Percentiles rank a stretch among this genome's conserved stretches.
Evolutionary conservation across 2,329 filamentous ascomycete species (phyloP).

Genomic region (Fusarium sp.): DNA sequence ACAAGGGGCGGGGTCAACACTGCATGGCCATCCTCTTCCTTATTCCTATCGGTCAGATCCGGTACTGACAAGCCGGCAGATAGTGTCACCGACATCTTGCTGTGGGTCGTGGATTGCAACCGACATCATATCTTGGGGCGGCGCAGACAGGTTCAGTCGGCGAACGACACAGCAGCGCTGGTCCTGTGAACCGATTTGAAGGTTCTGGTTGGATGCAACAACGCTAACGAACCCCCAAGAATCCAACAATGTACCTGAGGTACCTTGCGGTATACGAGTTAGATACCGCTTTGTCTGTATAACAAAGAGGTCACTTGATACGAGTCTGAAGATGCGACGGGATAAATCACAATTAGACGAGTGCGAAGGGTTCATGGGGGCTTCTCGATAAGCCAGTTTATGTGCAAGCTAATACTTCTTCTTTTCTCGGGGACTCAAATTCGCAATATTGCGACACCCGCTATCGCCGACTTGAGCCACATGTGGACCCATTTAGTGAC

Average conservation of each 20-base stretch:
- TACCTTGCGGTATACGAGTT: slow-evolving; percentile 16
- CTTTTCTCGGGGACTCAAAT: background rate
- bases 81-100: slow-evolving; percentile 43
- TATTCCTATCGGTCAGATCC: slow-evolving; percentile 42
- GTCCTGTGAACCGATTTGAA: slow-evolving; percentile 39
- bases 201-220: slow-evolving; percentile 42
- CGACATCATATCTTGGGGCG: slow-evolving; percentile 31
- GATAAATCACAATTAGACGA: background rate
- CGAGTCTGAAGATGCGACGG: background rate
- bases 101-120: slow-evolving; percentile 41
- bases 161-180: slow-evolving; percentile 22
- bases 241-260: slow-evolving; percentile 4
- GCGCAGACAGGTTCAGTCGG: slow-evolving; percentile 36
- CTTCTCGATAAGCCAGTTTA: background rate
- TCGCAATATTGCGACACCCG: slow-evolving; percentile 15
- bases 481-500: background rate
- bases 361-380: background rate
- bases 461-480: slow-evolving; percentile 14
- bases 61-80: slow-evolving; percentile 39
- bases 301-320: background rate
- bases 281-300: slow-evolving; percentile 12
- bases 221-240: slow-evolving; percentile 39
- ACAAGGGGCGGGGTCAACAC: slow-evolving; percentile 39
- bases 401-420: background rate
- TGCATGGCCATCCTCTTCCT: slow-evolving; percentile 28